These are phyloP conservation scores for Colletotrichum sidae DNA, from an alignment of 2,329 filamentous ascomycete species.

Conservation along the genomic window DNA sequence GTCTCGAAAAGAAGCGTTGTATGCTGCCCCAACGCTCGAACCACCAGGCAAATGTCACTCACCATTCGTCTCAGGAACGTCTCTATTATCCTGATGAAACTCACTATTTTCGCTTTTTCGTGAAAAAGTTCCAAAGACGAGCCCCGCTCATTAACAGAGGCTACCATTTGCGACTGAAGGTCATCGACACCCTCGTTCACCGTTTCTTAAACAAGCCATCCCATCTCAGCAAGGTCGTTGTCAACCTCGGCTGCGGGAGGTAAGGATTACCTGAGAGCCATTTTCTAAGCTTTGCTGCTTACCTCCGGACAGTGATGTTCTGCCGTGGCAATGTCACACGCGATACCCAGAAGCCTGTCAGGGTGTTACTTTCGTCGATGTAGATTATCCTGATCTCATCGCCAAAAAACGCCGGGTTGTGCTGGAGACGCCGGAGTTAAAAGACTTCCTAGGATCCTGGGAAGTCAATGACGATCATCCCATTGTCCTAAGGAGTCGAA, in stretches of 20 bases:
- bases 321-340: conserved; percentile 85
- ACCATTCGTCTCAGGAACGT: conserved; percentile 49
- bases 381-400: conserved; percentile 88
- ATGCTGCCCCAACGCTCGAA: conserved; percentile 15
- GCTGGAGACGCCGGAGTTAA: conserved; percentile 69
- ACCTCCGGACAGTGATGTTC: conserved; percentile 71
- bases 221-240: conserved; percentile 74
- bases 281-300: conserved; percentile 25
- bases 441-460: conserved; percentile 68
- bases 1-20: conserved; percentile 95
- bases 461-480: conserved; percentile 62
- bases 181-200: conserved; percentile 79
- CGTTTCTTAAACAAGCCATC: conserved; percentile 73
- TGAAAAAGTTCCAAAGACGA: conserved; percentile 83
- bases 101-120: conserved; percentile 90
- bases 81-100: conserved; percentile 82
- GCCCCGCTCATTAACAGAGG: conserved; percentile 92
- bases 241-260: conserved; percentile 93
- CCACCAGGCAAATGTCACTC: neutral
- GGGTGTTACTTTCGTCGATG: conserved; percentile 79
- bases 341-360: conserved; percentile 70
- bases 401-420: conserved; percentile 78
- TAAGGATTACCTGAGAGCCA: conserved; percentile 56
- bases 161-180: conserved; percentile 87
- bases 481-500: conserved; percentile 72